phyloP scores from a whole-genome alignment of 352 stramenopile genomes.

The Phytophthora crassamura region DNA sequence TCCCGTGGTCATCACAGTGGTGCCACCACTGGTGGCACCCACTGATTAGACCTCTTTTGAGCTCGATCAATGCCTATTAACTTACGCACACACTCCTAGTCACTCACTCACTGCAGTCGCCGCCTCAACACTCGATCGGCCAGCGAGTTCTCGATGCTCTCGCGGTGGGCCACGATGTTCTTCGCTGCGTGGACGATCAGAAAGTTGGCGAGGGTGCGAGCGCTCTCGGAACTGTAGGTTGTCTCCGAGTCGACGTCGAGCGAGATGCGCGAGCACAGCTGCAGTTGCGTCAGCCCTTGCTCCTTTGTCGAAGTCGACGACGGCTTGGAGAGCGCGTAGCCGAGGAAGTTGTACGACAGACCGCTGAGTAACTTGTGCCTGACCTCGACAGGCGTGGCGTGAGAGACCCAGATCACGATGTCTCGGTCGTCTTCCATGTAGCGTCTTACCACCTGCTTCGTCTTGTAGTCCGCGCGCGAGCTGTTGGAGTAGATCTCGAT shows the following conservation, averaged over 20 bases:
- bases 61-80: too few species aligned
- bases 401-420: conserved; percentile 65
- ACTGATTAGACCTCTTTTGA: too few species aligned
- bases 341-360: conserved; percentile 55
- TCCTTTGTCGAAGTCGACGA: conserved; percentile 23
- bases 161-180: conserved; percentile 44
- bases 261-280: conserved; percentile 57
- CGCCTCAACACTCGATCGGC: conserved; percentile 16
- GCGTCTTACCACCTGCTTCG: conserved; percentile 63
- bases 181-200: conserved; percentile 44
- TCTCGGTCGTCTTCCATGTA: conserved; percentile 61
- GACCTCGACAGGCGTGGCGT: conserved; percentile 58
- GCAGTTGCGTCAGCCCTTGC: conserved; percentile 47
- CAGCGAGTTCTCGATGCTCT: conserved; percentile 55
- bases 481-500: conserved; percentile 60
- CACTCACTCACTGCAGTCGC: conserved; percentile 6
- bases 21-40: too few species aligned
- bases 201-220: conserved; percentile 51
- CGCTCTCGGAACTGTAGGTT: conserved; percentile 33
- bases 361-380: conserved; percentile 43
- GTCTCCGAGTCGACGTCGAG: conserved; percentile 43
- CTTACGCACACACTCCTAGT: too few species aligned
- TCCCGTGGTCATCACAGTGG: too few species aligned
- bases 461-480: conserved; percentile 53
- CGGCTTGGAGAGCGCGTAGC: conserved; percentile 60